Conservation (phyloP, 2,329 filamentous ascomycete species). For the Phaeosphaeriaceae sp. region DNA sequence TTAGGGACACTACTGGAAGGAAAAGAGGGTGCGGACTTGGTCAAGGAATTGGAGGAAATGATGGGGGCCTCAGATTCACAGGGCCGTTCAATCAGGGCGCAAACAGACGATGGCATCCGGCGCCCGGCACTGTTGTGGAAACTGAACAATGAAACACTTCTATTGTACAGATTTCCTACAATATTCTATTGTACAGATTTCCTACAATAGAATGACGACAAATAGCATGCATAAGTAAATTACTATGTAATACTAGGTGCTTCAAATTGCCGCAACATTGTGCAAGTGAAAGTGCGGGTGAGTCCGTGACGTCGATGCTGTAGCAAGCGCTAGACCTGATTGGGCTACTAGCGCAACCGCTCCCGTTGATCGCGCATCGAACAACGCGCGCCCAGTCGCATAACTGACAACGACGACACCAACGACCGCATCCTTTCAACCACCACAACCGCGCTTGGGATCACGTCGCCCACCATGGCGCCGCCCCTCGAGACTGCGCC, state of each 20-base stretch:
- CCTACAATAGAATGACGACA: neutral
- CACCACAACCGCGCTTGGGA: conserved; percentile 18
- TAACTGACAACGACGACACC: conserved; percentile 1
- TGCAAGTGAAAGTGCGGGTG: conserved; percentile 3
- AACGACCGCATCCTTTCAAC: conserved; percentile 3
- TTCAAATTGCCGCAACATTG: neutral
- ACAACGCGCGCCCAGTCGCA: neutral
- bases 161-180: too few species aligned
- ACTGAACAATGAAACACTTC: too few species aligned
- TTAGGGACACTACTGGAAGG: neutral
- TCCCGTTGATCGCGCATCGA: conserved; percentile 11
- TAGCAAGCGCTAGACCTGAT: neutral
- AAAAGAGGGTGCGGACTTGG: neutral
- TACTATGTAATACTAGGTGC: neutral
- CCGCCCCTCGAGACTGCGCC: conserved; percentile 42
- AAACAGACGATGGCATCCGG: neutral
- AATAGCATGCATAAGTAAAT: neutral
- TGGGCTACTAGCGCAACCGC: neutral
- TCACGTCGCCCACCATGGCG: conserved; percentile 40
- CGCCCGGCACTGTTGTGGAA: neutral
- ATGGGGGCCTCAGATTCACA: neutral
- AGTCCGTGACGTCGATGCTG: neutral
- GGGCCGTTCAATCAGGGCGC: neutral
- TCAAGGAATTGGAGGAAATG: neutral
- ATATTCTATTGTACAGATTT: too few species aligned